These are phyloP conservation scores for Macaranga tanarius DNA, from an alignment of 441 rosid species.

Conservation along the genomic window DNA sequence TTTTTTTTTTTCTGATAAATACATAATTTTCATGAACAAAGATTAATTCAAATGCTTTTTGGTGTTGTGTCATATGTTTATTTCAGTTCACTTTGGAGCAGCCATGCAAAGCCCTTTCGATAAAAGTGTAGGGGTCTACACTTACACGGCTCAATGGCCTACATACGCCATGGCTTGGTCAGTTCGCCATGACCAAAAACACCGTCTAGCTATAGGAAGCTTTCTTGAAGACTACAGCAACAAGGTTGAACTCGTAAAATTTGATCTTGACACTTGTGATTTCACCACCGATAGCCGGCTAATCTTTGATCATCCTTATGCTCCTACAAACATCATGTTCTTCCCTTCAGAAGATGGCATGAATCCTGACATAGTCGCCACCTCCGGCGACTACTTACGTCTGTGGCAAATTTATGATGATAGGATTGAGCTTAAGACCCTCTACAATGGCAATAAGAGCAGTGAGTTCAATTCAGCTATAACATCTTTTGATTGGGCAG, in stretches of 20 bases:
- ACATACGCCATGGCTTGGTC: constrained; percentile 57
- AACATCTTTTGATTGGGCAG: constrained; percentile 63
- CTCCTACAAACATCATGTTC: constrained; percentile 59
- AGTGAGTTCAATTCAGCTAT: constrained; percentile 49
- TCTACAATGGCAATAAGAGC: constrained; percentile 40
- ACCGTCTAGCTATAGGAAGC: constrained; percentile 55
- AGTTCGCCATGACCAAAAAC: constrained; percentile 34
- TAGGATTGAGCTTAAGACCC: constrained; percentile 42
- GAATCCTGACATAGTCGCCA: constrained; percentile 43
- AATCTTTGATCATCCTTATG: constrained; percentile 51
- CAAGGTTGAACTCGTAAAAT: constrained; percentile 50
- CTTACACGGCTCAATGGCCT: constrained; percentile 49
- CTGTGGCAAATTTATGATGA: constrained; percentile 53
- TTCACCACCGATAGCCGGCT: constrained; percentile 46
- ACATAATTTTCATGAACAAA: no score
- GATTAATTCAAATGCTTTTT: no score
- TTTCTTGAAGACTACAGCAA: constrained; percentile 49
- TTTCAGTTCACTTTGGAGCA: not conserved
- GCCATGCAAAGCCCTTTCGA: constrained; percentile 38
- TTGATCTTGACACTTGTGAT: constrained; percentile 34
- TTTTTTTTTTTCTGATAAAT: no score
- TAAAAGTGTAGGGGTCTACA: constrained; percentile 38
- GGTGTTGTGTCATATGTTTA: no score
- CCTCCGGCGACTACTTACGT: constrained; percentile 58
- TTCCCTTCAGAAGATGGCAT: constrained; percentile 43